phyloP scores from a whole-genome alignment of 2,329 filamentous ascomycete genomes.

The Fusarium temperatum region DNA sequence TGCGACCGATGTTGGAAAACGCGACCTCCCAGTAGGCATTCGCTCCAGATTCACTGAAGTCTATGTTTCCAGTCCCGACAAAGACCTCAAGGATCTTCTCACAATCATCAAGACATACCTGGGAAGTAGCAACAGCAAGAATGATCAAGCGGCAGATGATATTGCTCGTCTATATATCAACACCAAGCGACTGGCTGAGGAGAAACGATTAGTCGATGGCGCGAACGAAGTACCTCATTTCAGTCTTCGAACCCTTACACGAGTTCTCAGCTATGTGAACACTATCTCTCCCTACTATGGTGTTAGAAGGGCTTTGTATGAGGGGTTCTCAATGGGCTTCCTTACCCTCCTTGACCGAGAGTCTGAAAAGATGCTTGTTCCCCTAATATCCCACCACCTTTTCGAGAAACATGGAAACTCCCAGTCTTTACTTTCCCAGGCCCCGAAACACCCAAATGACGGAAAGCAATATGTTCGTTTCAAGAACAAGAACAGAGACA shows the following conservation, averaged over 20 bases:
- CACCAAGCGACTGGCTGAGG: slow-evolving; percentile 81
- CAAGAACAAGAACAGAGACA: slow-evolving; percentile 67
- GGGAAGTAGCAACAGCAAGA: slow-evolving; percentile 73
- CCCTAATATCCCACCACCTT: slow-evolving; percentile 82
- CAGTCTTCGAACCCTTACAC: slow-evolving; percentile 91
- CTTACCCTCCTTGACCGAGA: slow-evolving; percentile 84
- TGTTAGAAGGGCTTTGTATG: slow-evolving; percentile 84
- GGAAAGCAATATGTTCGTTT: slow-evolving; percentile 83
- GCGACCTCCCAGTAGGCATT: slow-evolving; percentile 88
- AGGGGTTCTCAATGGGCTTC: slow-evolving; percentile 99
- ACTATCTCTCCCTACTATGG: slow-evolving; percentile 87
- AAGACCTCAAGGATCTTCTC: slow-evolving; percentile 84
- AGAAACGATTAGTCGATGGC: slow-evolving; percentile 90
- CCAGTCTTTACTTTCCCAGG: slow-evolving; percentile 78
- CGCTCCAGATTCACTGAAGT: slow-evolving; percentile 94
- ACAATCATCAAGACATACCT: slow-evolving; percentile 91
- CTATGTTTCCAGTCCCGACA: slow-evolving; percentile 91
- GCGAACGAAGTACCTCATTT: slow-evolving; percentile 97
- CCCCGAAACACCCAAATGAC: slow-evolving; percentile 80
- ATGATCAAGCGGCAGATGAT: slow-evolving; percentile 79
- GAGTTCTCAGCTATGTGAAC: slow-evolving; percentile 87
- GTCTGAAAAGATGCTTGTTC: slow-evolving; percentile 81
- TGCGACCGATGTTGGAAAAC: slow-evolving; percentile 95
- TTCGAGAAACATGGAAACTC: slow-evolving; percentile 74
- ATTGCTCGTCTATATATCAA: slow-evolving; percentile 89